These are phyloP conservation scores for Termitomyces sp. DNA, from an alignment of 768 basidiomycete species.

Conservation along the genomic window DNA sequence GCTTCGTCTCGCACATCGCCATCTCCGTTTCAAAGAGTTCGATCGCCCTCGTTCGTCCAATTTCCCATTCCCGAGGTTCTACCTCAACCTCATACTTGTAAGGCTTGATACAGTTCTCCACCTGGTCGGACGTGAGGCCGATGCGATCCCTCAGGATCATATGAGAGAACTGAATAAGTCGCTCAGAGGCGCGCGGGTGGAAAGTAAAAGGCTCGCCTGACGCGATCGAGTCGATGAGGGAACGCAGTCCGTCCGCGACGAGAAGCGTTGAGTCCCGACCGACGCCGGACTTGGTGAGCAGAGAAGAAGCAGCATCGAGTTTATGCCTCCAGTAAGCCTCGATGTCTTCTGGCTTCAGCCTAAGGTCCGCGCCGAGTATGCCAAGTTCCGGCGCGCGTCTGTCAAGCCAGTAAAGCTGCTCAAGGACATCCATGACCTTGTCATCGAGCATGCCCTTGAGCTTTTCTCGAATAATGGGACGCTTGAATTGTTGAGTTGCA, in stretches of 20 bases:
- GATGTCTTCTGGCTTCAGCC: constrained; percentile 65
- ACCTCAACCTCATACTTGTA: constrained; percentile 99
- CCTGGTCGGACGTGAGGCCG: constrained; percentile 93
- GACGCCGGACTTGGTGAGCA: constrained; percentile 93
- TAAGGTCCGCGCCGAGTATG: constrained; percentile 61
- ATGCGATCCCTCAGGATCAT: constrained; percentile 90
- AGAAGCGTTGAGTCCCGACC: constrained; percentile 92
- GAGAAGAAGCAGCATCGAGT: constrained; percentile 86
- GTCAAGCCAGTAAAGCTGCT: constrained; percentile 96
- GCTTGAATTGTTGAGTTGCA: constrained; percentile 78
- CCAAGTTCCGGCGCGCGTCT: constrained; percentile 75
- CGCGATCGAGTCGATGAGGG: constrained; percentile 87
- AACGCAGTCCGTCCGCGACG: constrained; percentile 88
- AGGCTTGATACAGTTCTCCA: constrained; percentile 99
- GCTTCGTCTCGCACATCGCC: constrained; percentile 75
- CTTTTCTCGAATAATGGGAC: constrained; percentile 81
- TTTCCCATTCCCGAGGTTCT: constrained; percentile 88
- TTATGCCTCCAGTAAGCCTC: constrained; percentile 96
- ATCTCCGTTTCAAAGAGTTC: constrained; percentile 84
- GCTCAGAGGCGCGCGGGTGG: constrained; percentile 85
- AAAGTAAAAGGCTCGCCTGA: constrained; percentile 85
- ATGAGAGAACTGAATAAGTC: constrained; percentile 89
- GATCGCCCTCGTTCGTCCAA: constrained; percentile 69
- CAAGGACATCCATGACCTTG: constrained; percentile 94
- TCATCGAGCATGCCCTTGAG: constrained; percentile 94